Evolutionary conservation across 345 rosid species (phyloP).

Genomic region (Turnera subulata): DNA sequence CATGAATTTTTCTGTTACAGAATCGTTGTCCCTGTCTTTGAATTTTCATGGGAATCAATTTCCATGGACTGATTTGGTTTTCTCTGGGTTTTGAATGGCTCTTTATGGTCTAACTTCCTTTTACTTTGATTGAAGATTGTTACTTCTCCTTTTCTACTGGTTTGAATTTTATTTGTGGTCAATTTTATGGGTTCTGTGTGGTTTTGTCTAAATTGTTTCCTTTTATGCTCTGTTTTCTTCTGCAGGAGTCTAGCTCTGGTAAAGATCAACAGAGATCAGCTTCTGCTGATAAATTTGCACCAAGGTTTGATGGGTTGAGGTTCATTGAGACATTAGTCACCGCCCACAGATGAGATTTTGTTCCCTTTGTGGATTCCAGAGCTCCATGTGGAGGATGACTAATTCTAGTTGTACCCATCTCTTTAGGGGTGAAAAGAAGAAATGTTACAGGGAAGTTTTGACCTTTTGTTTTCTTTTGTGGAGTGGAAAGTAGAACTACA

Average conservation of each 20-base stretch:
- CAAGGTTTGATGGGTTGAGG: conserved; percentile 30
- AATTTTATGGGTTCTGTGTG: too few relatives aligned
- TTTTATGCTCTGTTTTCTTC: background rate
- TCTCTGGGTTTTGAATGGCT: too few relatives aligned
- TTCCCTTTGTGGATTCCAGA: background rate
- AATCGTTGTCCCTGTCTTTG: too few relatives aligned
- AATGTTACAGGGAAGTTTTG: too few relatives aligned
- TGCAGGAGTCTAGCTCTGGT: conserved; percentile 11
- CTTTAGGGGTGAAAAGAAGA: too few relatives aligned
- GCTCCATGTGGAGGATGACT: conserved; percentile 2
- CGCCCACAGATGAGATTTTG: conserved; percentile 18
- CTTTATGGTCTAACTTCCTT: background rate
- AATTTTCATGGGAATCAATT: background rate
- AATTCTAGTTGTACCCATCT: too few relatives aligned
- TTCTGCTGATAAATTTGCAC: conserved; percentile 25
- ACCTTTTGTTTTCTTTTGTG: too few relatives aligned
- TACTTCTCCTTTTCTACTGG: background rate
- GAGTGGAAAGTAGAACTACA: too few relatives aligned
- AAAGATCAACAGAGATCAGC: conserved; percentile 9
- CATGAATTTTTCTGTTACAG: too few relatives aligned
- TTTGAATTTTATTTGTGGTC: background rate
- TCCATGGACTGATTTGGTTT: background rate
- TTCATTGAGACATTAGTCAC: conserved; percentile 33
- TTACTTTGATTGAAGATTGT: background rate
- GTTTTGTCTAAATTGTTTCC: background rate